Conservation (phyloP, 2,329 filamentous ascomycete species). For the Fusarium concolor region DNA sequence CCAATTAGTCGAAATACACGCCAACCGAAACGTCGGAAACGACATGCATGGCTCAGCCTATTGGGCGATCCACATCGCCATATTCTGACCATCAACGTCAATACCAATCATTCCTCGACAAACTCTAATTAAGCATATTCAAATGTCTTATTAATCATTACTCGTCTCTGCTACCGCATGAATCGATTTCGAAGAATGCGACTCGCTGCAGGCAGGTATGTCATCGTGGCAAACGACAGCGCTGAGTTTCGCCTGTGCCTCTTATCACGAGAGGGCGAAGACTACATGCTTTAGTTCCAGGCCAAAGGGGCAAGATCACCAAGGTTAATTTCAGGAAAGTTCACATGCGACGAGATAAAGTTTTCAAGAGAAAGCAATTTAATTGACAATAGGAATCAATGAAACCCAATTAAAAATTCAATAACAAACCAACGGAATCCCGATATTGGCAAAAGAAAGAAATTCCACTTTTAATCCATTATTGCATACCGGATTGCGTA, state of each 20-base stretch:
- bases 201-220: too few species aligned
- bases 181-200: too few species aligned
- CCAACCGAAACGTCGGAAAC: neutral
- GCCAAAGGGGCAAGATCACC: neutral
- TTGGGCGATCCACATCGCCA: neutral
- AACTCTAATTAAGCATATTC: neutral
- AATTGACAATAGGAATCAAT: slow-evolving; percentile 19
- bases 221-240: too few species aligned
- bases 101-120: neutral
- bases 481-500: slow-evolving; percentile 53
- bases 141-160: neutral
- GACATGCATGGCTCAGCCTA: slow-evolving; percentile 6
- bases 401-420: slow-evolving; percentile 34
- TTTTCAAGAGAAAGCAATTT: slow-evolving; percentile 14
- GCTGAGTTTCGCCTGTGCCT: too few species aligned
- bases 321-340: neutral
- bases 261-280: too few species aligned
- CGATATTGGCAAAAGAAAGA: slow-evolving; percentile 43
- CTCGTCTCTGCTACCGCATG: neutral
- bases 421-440: slow-evolving; percentile 35
- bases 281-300: too few species aligned
- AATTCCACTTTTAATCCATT: slow-evolving; percentile 48
- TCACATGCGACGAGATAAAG: neutral
- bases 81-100: neutral
- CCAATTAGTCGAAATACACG: neutral